phyloP scores from a whole-genome alignment of 2,329 filamentous ascomycete genomes.

The Colletotrichum nymphaeae region DNA sequence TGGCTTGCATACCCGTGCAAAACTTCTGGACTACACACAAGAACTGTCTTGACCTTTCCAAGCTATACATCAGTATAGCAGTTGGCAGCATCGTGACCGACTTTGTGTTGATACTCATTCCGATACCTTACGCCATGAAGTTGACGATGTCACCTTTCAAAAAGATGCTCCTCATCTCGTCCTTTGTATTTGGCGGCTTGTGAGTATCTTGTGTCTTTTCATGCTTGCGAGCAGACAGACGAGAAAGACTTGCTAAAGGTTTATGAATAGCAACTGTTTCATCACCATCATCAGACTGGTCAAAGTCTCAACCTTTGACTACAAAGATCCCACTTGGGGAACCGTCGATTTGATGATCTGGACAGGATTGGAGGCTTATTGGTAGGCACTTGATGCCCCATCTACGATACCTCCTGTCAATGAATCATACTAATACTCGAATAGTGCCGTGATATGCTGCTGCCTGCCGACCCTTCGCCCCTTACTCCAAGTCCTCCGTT shows the following conservation, averaged over 20 bases:
- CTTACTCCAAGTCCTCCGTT: background rate
- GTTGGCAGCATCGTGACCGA: slow-evolving; percentile 28
- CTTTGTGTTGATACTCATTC: slow-evolving; percentile 1
- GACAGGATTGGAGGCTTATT: slow-evolving; percentile 29
- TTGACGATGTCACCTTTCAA: background rate
- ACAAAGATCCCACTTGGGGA: slow-evolving; percentile 30
- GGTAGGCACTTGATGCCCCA: background rate
- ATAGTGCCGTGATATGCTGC: slow-evolving; percentile 7
- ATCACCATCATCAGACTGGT: slow-evolving; percentile 26
- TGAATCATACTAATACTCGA: background rate
- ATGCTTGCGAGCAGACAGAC: rapidly evolving
- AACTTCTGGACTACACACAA: slow-evolving; percentile 32
- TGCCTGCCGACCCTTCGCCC: slow-evolving; percentile 1
- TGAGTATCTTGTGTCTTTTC: background rate
- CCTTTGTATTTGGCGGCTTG: slow-evolving; percentile 9
- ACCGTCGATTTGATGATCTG: slow-evolving; percentile 32
- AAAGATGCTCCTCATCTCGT: background rate
- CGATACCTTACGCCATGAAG: slow-evolving; percentile 8
- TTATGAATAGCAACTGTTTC: slow-evolving; percentile 23
- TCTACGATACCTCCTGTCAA: no score
- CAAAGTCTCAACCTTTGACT: slow-evolving; percentile 24
- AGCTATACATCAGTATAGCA: slow-evolving; percentile 28
- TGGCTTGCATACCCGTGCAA: slow-evolving; percentile 18
- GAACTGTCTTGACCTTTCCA: slow-evolving; percentile 28
- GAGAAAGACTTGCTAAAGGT: background rate